Base-by-base conservation (phyloP, 257 asterid genomes). In the Eustoma russellianum region DNA sequence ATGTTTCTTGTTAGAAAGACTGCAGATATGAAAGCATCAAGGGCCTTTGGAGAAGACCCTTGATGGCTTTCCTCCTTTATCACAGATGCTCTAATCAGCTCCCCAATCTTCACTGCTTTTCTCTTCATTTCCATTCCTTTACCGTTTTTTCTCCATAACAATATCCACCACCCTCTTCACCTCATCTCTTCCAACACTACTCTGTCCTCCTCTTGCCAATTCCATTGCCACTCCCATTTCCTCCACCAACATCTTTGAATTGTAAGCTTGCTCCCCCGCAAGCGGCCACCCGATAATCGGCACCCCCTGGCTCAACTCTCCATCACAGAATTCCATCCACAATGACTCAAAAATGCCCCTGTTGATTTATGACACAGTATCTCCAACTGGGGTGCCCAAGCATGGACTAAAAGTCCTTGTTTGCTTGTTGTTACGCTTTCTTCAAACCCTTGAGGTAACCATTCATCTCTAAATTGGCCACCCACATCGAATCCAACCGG, bases 331-430 rank as follows among this genome's bases (percentile, higher is more conserved):
- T 91, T 91, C 98, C 98, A 91, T 0, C 98, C 98, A 44, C 95
- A 91, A 59, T 91, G 98, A 14, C 86, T 91, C 62, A 91, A 33
- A 43, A 91, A 91, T 8, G 88, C 98, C 0, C 73, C 90, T 0
- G 79, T 76, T 6, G 98, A 75, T 45, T 24, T 51, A 34, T 91
- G 98, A 71, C 94, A 69, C 14, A 91, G 79, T 17, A 91, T 80
- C 57, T 91, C 93, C 86, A 82, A 59, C 62, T 91, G 96, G 6
- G 98, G 95, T n/a, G 95, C 95, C 98, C 96, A 91, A n/a, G 69
- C 66, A 14, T 74, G 78, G 13, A 91, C 79, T 13, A 91, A n/a
- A 33, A 91, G 17, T 0, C 96, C 98, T 59, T 61, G 79, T 2
- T 70, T 58, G 5, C 24, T 59, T 2, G 15, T 53, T 12, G 30